Conservation (phyloP, 805 yeast species). For the Lipomyces mesembrius region DNA sequence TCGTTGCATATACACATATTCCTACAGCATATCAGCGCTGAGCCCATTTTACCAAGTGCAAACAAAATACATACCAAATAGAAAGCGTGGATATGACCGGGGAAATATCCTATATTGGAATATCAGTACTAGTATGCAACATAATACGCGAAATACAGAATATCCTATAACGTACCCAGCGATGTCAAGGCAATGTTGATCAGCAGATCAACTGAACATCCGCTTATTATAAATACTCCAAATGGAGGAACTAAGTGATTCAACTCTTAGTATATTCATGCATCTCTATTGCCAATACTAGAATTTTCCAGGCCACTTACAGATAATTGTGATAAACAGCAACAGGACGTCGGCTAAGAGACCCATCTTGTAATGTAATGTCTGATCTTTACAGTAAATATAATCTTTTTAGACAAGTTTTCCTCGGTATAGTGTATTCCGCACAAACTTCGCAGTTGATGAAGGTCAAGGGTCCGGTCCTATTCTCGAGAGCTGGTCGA, state of each 20-base stretch:
- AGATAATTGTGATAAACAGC: slow-evolving; percentile 7
- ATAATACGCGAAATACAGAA: neutral
- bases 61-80: slow-evolving; percentile 22
- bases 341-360: slow-evolving; percentile 6
- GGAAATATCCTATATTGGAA: slow-evolving; percentile 56
- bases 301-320: slow-evolving; percentile 1
- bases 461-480: too few relatives aligned
- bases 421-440: neutral
- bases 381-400: neutral
- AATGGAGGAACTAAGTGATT: slow-evolving; percentile 32
- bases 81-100: slow-evolving; percentile 51
- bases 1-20: slow-evolving; percentile 32
- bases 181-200: slow-evolving; percentile 61
- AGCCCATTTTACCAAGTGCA: neutral
- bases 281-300: neutral
- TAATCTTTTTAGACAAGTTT: neutral
- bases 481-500: too few relatives aligned
- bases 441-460: neutral
- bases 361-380: neutral
- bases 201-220: slow-evolving; percentile 57
- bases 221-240: slow-evolving; percentile 33
- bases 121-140: neutral
- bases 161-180: slow-evolving; percentile 41
- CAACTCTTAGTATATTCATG: neutral
- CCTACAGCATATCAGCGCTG: slow-evolving; percentile 6